Evolutionary conservation across 148 eudicot genomes (phyloP), one percentile per base, ranked within the genome.

Genomic region (Dysphania ambrosioides): DNA sequence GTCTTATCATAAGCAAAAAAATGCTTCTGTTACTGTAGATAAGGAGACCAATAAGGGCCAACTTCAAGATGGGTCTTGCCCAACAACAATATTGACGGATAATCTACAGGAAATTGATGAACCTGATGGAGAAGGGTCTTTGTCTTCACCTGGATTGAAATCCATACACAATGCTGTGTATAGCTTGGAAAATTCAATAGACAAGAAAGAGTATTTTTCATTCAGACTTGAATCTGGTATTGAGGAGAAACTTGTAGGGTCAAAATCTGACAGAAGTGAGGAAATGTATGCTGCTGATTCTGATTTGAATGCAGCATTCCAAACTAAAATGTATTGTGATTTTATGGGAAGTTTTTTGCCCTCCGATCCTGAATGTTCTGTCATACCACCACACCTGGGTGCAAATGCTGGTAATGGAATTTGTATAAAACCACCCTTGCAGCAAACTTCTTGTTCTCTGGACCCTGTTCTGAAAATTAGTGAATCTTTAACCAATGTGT

Each of bases 11-110:
- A 80, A 77, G 38, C 64, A 61, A 77, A 72, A n/a, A 51, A 67
- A 76, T 71, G 68, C 61, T 68, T 41, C 84, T 66, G 73, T 58
- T 65, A 29, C 41, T 62, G 32, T 64, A 42, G 85, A 83, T 70
- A 61, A 72, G 53, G 72, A 77, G 58, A 63, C 72, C 32, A 61
- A 65, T 41, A 62, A 30, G 42, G 42, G 66, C 36, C 74, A 71
- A 51, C 80, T 47, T 72, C 23, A 78, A 81, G 78, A 65, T 21
- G 61, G 47, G 56, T 77, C 77, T 73, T 75, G 23, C 41, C 74
- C 82, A 53, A 64, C 59, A 78, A 53, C 81, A 56, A 23, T 57
- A 21, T 56, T 34, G 32, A 71, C 72, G 58, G 75, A 58, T 78
- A 71, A 24, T 70, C 49, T 49, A 49, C 5, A 58, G 26, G 68